phyloP scores from a whole-genome alignment of 768 basidiomycete species.

The Xerocomellus chrysenteron region DNA sequence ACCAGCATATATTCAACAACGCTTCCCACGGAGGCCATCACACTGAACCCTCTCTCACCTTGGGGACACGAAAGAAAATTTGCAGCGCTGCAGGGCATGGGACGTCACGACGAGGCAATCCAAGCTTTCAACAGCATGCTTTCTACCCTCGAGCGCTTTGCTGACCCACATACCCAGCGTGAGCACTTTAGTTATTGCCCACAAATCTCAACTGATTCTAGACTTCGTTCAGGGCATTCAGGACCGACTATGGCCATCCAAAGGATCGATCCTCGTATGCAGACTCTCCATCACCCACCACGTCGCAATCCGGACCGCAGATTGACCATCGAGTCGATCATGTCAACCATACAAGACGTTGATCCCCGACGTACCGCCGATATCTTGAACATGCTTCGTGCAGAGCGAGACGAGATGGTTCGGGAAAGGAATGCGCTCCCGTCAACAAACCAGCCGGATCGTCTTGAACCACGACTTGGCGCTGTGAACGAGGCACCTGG shows the following conservation, averaged over 20 bases:
- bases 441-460: background rate
- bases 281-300: background rate
- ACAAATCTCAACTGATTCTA: background rate
- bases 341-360: background rate
- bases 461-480: background rate
- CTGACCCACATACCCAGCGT: background rate
- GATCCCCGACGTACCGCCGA: background rate
- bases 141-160: background rate
- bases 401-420: background rate
- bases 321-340: background rate
- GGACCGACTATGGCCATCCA: background rate
- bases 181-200: background rate
- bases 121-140: background rate
- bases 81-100: constrained; percentile 11
- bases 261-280: no score
- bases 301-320: background rate
- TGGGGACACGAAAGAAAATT: constrained; percentile 2
- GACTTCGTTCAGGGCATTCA: background rate
- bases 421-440: background rate
- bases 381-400: background rate
- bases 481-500: background rate
- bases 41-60: background rate
- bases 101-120: background rate
- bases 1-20: background rate
- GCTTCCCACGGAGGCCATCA: background rate